Base-by-base conservation (phyloP, 768 basidiomycete species). In the Fomitopsis serialis region DNA sequence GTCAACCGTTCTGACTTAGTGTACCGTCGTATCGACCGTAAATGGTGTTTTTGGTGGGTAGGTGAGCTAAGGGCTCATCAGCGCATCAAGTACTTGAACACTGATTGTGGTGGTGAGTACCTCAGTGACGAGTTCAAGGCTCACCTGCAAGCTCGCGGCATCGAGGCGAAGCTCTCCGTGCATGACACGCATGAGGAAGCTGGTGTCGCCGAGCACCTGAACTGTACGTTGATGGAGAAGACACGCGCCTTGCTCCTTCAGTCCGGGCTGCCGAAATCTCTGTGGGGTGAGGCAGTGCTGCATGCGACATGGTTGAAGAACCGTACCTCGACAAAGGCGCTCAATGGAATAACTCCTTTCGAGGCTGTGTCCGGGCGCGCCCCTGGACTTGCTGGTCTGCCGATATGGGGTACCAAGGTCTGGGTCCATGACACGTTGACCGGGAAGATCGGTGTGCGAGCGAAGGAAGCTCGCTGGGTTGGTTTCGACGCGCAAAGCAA, bases 21-120 rank as follows among this genome's bases (percentile, higher is more conserved):
- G n/a, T n/a, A n/a, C n/a, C n/a, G n/a, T n/a, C n/a, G n/a, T n/a
- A n/a, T n/a, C n/a, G n/a, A n/a, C n/a, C n/a, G n/a, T n/a, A n/a
- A n/a, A n/a, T n/a, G n/a, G n/a, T n/a, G n/a, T n/a, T n/a, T n/a
- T n/a, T n/a, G n/a, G n/a, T n/a, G n/a, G n/a, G n/a, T n/a, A n/a
- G n/a, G n/a, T n/a, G n/a, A n/a, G n/a, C n/a, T n/a, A n/a, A n/a
- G n/a, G n/a, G n/a, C n/a, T 0, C 59, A 57, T 17, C 52, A 54
- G 0, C 9, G 27, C 2, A 58, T 75, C 50, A 70, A 72, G 49
- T 29, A 42, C 13, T 56, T 78, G 2, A 72, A 68, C 45, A 72
- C 68, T 0, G 77, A 80, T 62, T 58, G 61, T 19, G 75, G 78
- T 3, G 73, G 75, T 7, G 71, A 80, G 49, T 78, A 74, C 45